Base-by-base conservation (phyloP, 176 grass and related monocot genomes). In the Hyparrhenia diplandra region DNA sequence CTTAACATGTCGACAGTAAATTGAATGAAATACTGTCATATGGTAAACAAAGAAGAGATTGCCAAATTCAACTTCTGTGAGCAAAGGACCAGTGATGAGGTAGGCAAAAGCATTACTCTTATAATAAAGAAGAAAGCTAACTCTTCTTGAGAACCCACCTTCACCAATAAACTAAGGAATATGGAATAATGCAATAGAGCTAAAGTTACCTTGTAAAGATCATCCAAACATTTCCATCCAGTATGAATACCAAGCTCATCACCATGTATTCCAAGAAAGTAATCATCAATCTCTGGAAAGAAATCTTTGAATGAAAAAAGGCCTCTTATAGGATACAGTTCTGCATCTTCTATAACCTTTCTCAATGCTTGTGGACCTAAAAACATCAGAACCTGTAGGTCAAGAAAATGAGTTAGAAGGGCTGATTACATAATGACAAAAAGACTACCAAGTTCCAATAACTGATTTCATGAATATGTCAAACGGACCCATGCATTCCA, bases 241-340 rank as follows among this genome's bases (percentile, higher is more conserved):
- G 96, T 95, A 45, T 30, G 71, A 82, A 93, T 83, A 81, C 90
- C 90, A 80, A 86, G 75, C 57, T 91, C 90, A 82, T 83, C 79
- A 51, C 83, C 88, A 84, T 62, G 49, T 59, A 69, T 89, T 83
- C 85, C 82, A 71, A 91, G 27, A 87, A 91, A 99, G 90, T 95
- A 99, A 73, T 63, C 83, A 85, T 95, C 88, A 16, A 99, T 95
- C 51, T 99, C 96, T 39, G 45, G 31, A 62, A 82, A 93, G 82
- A 99, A 99, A 73, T 99, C 86, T 63, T 32, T 83, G 76, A 99
- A 95, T 51, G 45, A 84, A 71, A 93, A 95, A 77, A 99, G 90
- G 58, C 96, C 96, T 74, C 76, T 84, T 90, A 99, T 99, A n/a
- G 90, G 92, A 77, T 91, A 99, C 59, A 99, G 79, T 76, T 99